A percentile compares a stretch with the other conserved stretches of the same genome.
Conservation (phyloP, 768 basidiomycete genomes). For the Hygrocybe coccinea region DNA sequence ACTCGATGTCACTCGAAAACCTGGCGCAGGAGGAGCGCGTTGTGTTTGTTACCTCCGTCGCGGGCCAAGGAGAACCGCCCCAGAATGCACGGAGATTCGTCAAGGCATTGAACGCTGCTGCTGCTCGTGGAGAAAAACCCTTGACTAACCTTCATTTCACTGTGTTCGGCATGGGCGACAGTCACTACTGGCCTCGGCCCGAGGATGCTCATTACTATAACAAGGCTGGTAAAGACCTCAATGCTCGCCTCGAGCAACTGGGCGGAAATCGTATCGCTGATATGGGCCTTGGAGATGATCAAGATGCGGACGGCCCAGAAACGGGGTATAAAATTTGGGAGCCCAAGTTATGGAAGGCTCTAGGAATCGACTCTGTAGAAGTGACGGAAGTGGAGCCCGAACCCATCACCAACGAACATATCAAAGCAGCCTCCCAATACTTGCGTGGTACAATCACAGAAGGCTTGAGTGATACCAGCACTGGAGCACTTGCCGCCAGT, state of each 20-base stretch:
- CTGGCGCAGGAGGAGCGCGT: conserved; percentile 75
- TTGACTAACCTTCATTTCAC: conserved; percentile 66
- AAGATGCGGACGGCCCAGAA: conserved; percentile 92
- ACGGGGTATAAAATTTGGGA: conserved; percentile 99
- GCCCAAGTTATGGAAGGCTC: conserved; percentile 83
- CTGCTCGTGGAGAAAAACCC: conserved; percentile 51
- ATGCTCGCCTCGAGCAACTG: conserved; percentile 69
- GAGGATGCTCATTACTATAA: conserved; percentile 99
- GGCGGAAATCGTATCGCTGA: conserved; percentile 71
- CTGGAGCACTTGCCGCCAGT: conserved; percentile 85
- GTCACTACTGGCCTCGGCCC: conserved; percentile 96
- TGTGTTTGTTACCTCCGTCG: conserved; percentile 83
- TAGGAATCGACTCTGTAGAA: conserved; percentile 87
- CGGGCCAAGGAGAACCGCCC: conserved; percentile 96
- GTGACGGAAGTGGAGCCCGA: conserved; percentile 92
- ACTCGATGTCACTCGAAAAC: conserved; percentile 72
- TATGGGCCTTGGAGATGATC: conserved; percentile 91
- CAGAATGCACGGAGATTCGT: conserved; percentile 91
- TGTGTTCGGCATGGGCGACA: conserved; percentile 96
- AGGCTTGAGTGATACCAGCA: conserved; percentile 78
- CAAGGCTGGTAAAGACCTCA: conserved; percentile 89
- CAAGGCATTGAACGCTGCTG: conserved; percentile 74
- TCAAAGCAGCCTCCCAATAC: conserved; percentile 93
- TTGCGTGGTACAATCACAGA: conserved; percentile 93
- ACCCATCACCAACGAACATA: conserved; percentile 97